Conservation (phyloP, 2,329 filamentous ascomycete genomes). For the Cladosporium colombiae region DNA sequence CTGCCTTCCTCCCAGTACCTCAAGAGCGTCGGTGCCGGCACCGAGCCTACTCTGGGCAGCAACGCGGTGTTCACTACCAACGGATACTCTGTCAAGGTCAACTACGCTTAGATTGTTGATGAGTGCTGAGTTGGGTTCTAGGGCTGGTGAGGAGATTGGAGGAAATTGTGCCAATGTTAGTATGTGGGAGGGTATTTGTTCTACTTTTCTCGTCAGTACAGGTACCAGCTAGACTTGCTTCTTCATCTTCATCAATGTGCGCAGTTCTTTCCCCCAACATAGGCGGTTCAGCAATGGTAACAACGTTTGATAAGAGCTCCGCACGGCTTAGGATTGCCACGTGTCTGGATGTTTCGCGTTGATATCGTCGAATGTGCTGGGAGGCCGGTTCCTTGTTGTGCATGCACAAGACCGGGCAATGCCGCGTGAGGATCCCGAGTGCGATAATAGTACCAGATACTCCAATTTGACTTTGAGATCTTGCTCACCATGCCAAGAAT, state of each 20-base stretch:
- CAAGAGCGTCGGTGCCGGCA: constrained; percentile 40
- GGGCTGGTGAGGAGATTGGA: not conserved
- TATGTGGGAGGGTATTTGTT: not conserved
- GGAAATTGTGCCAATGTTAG: not conserved
- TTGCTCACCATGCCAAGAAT: not conserved
- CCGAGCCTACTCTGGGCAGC: constrained; percentile 28
- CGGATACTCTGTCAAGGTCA: constrained; percentile 20
- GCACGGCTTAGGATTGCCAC: not conserved
- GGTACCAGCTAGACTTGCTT: not conserved
- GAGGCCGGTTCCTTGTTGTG: not conserved
- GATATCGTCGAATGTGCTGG: not conserved
- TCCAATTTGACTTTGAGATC: not conserved
- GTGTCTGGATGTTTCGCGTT: not conserved
- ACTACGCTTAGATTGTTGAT: constrained; percentile 4
- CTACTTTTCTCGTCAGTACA: not conserved
- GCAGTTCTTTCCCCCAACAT: not conserved
- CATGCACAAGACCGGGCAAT: not conserved
- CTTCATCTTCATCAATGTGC: not conserved
- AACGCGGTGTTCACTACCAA: constrained; percentile 27
- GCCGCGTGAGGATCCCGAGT: not conserved
- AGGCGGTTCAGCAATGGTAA: not conserved
- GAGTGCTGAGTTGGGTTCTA: not conserved
- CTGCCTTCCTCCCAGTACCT: constrained; percentile 54
- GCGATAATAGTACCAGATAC: not conserved
- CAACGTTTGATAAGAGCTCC: not conserved